Conservation (phyloP, 176 grass and related monocot genomes). For the Oryza nivara region DNA sequence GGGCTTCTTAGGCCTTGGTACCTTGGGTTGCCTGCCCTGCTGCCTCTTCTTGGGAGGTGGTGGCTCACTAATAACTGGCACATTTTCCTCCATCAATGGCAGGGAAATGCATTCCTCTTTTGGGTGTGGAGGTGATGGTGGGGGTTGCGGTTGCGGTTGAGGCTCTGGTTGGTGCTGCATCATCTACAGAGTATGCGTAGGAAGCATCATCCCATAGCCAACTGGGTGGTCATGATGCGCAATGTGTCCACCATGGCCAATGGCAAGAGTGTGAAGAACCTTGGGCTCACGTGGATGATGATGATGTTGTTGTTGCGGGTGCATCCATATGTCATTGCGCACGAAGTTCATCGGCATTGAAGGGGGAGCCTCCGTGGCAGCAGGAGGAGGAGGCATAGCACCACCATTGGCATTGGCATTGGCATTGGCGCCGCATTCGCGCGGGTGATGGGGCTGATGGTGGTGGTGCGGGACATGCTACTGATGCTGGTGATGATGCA, state of each 20-base stretch:
- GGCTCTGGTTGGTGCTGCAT: slow-evolving; percentile 34
- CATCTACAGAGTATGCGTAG: slow-evolving; percentile 44
- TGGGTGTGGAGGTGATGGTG: slow-evolving; percentile 2
- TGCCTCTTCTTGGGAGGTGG: slow-evolving; percentile 49
- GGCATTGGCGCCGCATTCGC: background rate
- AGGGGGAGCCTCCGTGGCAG: background rate
- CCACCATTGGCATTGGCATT: background rate
- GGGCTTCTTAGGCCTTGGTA: slow-evolving; percentile 50
- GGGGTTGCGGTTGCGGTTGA: background rate
- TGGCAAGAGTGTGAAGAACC: slow-evolving; percentile 12
- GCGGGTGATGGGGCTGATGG: background rate
- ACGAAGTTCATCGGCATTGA: slow-evolving; percentile 32
- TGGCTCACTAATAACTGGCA: slow-evolving; percentile 1
- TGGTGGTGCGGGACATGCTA: slow-evolving; percentile 12
- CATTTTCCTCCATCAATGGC: slow-evolving; percentile 26
- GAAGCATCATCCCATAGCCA: slow-evolving; percentile 38
- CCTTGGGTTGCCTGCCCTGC: slow-evolving; percentile 34
- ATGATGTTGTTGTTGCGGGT: background rate
- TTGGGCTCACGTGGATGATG: slow-evolving; percentile 15
- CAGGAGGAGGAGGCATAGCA: background rate
- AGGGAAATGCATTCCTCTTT: slow-evolving; percentile 33
- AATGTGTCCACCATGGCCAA: background rate
- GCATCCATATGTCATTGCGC: slow-evolving; percentile 32
- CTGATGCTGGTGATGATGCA: background rate
- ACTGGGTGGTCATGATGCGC: slow-evolving; percentile 23